Conservation (phyloP, 148 eudicot genomes). For the Chenopodium formosanum region DNA sequence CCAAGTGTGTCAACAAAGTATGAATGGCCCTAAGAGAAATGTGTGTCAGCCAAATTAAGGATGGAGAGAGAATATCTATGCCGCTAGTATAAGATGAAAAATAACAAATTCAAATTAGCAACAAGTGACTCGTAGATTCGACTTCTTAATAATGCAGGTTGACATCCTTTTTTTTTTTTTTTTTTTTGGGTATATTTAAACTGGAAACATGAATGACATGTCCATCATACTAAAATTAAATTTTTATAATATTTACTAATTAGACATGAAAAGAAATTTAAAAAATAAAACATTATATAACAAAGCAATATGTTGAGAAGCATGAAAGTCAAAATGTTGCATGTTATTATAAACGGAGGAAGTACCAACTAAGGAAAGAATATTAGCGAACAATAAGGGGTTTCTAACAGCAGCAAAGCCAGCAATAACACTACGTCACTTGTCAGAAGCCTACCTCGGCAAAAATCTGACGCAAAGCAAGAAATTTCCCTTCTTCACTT, state of each 20-base stretch:
- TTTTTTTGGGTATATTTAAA: not conserved
- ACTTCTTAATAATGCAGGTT: not conserved
- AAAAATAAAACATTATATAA: no score
- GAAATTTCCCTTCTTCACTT: conserved; percentile 93
- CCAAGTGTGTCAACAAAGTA: no score
- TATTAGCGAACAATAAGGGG: not conserved
- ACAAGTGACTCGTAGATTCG: not conserved
- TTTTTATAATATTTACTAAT: no score
- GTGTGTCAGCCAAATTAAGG: no score
- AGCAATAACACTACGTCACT: not conserved
- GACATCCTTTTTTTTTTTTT: not conserved
- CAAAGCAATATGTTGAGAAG: no score
- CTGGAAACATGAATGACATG: not conserved
- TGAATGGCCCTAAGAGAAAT: no score
- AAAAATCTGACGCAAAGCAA: conserved; percentile 90
- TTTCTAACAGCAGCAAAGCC: not conserved
- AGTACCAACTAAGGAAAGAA: not conserved
- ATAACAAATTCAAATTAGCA: not conserved
- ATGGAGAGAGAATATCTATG: not conserved
- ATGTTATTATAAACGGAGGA: no score
- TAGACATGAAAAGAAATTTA: no score
- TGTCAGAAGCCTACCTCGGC: conserved; percentile 61
- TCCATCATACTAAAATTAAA: not conserved
- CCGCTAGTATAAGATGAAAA: not conserved
- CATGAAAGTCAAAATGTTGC: no score